Percentiles rank a stretch among this genome's conserved stretches.
Evolutionary conservation across 495 filamentous ascomycete species (phyloP).

Genomic region (Patellaria atrata): DNA sequence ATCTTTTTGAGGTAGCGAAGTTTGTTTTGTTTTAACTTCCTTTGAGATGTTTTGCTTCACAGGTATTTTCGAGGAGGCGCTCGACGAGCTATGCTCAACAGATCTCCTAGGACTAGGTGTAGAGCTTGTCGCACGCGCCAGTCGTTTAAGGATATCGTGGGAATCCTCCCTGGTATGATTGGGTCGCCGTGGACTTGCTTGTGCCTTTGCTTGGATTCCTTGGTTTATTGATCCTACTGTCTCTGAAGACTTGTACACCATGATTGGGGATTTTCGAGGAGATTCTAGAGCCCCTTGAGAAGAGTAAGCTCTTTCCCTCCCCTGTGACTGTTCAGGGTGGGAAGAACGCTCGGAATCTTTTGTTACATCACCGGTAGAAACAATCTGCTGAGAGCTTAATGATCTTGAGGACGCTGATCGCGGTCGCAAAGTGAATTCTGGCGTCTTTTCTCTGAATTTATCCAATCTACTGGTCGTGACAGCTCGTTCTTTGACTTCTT

Average conservation of each 20-base stretch:
- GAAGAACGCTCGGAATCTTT: conserved; percentile 5
- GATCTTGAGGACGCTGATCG: conserved; percentile 19
- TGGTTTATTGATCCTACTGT: conserved; percentile 18
- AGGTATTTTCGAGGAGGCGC: conserved; percentile 1
- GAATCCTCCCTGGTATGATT: conserved; percentile 39
- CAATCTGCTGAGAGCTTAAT: conserved; percentile 1
- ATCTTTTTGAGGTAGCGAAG: too few relatives aligned
- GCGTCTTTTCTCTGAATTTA: conserved; percentile 40
- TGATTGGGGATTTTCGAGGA: conserved; percentile 37
- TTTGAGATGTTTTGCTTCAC: conserved; percentile 1
- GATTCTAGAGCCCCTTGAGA: conserved; percentile 18
- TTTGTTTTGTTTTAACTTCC: too few relatives aligned
- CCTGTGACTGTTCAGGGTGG: neutral
- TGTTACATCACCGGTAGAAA: conserved; percentile 1
- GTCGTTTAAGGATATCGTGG: conserved; percentile 45
- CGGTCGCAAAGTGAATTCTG: conserved; percentile 28
- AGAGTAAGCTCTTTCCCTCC: conserved; percentile 19
- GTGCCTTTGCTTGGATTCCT: conserved; percentile 15
- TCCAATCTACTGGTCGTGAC: conserved; percentile 44
- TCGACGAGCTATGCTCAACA: too few relatives aligned
- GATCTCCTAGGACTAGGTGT: conserved; percentile 30
- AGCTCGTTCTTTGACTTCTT: conserved; percentile 41
- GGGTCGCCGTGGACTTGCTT: conserved; percentile 16
- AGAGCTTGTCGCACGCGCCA: conserved; percentile 47
- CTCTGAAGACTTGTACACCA: conserved; percentile 33